Evolutionary conservation across 2,329 filamentous ascomycete species (phyloP), one percentile per base, ranked within the genome.

Genomic region (Penicillium hordei): DNA sequence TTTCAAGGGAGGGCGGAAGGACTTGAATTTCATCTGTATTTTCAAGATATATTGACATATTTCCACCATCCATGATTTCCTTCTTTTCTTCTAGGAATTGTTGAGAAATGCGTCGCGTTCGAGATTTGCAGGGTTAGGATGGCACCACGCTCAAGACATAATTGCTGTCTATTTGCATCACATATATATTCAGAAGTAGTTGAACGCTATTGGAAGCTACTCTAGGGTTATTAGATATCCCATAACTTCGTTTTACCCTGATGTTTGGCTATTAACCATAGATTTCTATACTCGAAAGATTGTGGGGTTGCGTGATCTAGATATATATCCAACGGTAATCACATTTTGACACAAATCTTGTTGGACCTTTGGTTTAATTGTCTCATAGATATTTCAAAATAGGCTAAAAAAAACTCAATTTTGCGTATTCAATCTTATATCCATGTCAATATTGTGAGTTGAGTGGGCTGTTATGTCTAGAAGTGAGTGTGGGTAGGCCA

Each of bases 401-500:
- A 33, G 27, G 19, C 12, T 6, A 23, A 33, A n/a, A 48, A 27
- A 27, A 38, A 49, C 8, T 0, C 10, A n/a, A n/a, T 4, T 7
- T 3, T 17, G 25, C 7, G 4, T 33, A 17, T 15, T n/a, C 19
- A 10, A 48, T 29, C 6, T 42, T 17, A n/a, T n/a, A 13, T 31
- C 19, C 4, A 40, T 7, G 15, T 6, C 17, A 21, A 49, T 34
- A 25, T 27, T 55, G 34, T 42, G 7, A 27, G 31, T n/a, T 48
- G 17, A 40, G 51, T 44, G 36, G 52, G 23, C 42, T 42, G 7
- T 27, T 13, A 9, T 48, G 17, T n/a, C 17, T 29, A 50, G 21
- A 50, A 43, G 52, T 48, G 52, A 50, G 51, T 54, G 51, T 54
- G 52, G 52, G 10, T 42, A 42, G 52, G 21, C 17, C 29, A 42